Evolutionary conservation across 768 basidiomycete genomes (phyloP).

Genomic region (Macrolepiota dolichaula): DNA sequence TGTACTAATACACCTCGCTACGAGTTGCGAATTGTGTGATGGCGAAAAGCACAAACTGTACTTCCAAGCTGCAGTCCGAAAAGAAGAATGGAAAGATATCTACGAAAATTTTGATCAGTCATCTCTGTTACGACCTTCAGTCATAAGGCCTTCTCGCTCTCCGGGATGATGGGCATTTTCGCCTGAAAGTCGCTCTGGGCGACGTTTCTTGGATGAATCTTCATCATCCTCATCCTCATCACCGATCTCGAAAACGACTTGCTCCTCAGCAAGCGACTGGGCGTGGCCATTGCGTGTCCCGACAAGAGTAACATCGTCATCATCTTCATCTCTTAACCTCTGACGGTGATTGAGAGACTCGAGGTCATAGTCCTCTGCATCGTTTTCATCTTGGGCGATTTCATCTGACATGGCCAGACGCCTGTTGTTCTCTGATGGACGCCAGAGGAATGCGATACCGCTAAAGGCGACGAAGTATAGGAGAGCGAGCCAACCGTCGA

Average conservation of each 20-base stretch:
- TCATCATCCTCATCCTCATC: slow-evolving; percentile 70
- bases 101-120: slow-evolving; percentile 12
- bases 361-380: slow-evolving; percentile 89
- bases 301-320: slow-evolving; percentile 73
- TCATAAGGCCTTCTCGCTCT: slow-evolving; percentile 70
- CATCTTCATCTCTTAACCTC: slow-evolving; percentile 50
- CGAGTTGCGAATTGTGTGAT: background rate
- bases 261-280: slow-evolving; percentile 52
- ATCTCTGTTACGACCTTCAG: slow-evolving; percentile 16
- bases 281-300: slow-evolving; percentile 51
- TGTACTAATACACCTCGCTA: slow-evolving; percentile 31
- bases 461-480: slow-evolving; percentile 83
- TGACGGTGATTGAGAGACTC: slow-evolving; percentile 66
- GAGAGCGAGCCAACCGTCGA: slow-evolving; percentile 92
- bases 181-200: slow-evolving; percentile 37
- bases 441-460: slow-evolving; percentile 87
- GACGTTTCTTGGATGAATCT: slow-evolving; percentile 46
- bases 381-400: slow-evolving; percentile 90
- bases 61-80: background rate
- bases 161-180: slow-evolving; percentile 46
- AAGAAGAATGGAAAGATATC: background rate
- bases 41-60: background rate
- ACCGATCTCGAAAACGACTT: slow-evolving; percentile 88
- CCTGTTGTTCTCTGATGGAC: slow-evolving; percentile 86
- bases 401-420: slow-evolving; percentile 97